Evolutionary conservation across 208 protist species (phyloP), one percentile per base, ranked within the genome.

Genomic region (Leishmania gerbilli): DNA sequence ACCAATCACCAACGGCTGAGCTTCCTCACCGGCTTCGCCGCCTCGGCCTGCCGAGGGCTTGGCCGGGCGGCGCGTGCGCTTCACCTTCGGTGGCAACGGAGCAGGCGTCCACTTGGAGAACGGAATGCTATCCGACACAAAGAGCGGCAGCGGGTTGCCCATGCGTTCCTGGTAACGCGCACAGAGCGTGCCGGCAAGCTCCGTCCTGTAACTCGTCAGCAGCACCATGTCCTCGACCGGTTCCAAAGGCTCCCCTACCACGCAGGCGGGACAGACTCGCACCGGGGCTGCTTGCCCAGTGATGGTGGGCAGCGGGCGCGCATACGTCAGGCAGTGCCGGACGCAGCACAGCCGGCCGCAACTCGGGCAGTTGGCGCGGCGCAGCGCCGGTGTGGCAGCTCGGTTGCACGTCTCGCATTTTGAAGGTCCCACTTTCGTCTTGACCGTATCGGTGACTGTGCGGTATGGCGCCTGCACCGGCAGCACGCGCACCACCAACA

Each of bases 161-260:
- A 95, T 97, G 69, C 85, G 78, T 76, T 91, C 79, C 37, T 88
- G 84, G 84, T 95, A 95, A 64, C 80, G 74, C 55, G 82, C 79
- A 58, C 89, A 87, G 49, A 96, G 79, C 27, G 91, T 65, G 17
- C 88, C 92, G 17, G 78, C 86, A 11, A 97, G 84, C 74, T 97
- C 94, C 13, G 92, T 96, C 75, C 90, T 93, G 86, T 88, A 84
- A 1, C 78, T 77, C 1, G 85, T 95, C 27, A 89, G 72, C 49
- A 97, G 72, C 56, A 97, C 88, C 21, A 96, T 49, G 79, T 97
- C 94, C 77, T 94, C 90, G 34, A 92, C 79, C 27, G 89, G 76
- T 79, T 96, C 91, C 55, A 88, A 81, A 37, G 92, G 90, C 71
- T 95, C 90, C 11, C 80, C 85, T 1, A 80, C 53, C 42, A 93